Conservation (phyloP, 768 basidiomycete species). For the Hericium rajendrae region DNA sequence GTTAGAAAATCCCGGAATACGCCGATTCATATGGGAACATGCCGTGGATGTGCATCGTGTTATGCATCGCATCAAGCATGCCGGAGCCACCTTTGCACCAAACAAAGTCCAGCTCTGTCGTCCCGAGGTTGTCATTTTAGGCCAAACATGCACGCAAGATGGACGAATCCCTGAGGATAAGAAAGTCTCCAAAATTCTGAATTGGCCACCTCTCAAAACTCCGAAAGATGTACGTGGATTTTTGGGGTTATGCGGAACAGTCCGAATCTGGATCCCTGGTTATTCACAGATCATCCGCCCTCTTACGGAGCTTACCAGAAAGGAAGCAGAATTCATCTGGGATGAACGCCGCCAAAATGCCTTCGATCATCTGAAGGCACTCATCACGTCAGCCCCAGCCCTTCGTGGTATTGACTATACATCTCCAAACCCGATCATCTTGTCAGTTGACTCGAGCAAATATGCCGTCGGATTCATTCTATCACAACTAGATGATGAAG, state of each 20-base stretch:
- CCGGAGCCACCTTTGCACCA: no score
- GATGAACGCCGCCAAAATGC: no score
- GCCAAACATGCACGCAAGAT: no score
- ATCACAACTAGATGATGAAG: conserved; percentile 21
- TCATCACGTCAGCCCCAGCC: neutral
- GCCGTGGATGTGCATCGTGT: neutral
- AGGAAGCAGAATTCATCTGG: no score
- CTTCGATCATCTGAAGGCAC: neutral
- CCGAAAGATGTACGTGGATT: conserved; percentile 18
- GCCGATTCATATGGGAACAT: conserved; percentile 1
- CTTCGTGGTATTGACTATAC: conserved; percentile 21
- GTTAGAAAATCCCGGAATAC: neutral
- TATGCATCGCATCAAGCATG: neutral
- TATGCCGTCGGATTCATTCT: conserved; percentile 30
- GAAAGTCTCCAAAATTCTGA: conserved; percentile 17
- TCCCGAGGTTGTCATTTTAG: no score
- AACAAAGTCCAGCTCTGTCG: no score
- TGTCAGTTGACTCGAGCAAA: conserved; percentile 28
- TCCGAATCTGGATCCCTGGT: conserved; percentile 13
- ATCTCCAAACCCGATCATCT: conserved; percentile 18
- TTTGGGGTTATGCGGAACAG: conserved; percentile 14
- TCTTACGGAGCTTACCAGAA: conserved; percentile 14
- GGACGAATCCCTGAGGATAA: conserved; percentile 18
- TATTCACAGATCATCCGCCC: conserved; percentile 13
- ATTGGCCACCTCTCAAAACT: conserved; percentile 14